These are phyloP conservation scores for Linnemannia hyalina DNA, from an alignment of 192 early-diverging fungal species.

Conservation along the genomic window DNA sequence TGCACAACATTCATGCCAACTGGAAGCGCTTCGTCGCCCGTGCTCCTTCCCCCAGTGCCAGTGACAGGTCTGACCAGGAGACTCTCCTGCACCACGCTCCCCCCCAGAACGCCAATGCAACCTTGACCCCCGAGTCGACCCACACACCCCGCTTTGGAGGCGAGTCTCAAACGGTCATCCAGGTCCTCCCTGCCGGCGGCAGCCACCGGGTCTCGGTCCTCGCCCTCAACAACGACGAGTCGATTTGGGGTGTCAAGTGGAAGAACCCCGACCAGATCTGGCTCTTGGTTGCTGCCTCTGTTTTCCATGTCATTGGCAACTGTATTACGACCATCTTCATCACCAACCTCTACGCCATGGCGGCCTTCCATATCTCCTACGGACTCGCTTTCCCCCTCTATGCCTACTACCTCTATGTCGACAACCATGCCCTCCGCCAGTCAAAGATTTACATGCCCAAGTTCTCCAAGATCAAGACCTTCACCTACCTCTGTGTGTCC, in stretches of 20 bases:
- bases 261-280: conserved; percentile 48
- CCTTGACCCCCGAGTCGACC: conserved; percentile 17
- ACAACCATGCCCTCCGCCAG: conserved; percentile 55
- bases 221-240: conserved; percentile 31
- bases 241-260: conserved; percentile 51
- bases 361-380: conserved; percentile 53
- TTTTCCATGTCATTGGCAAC: conserved; percentile 59
- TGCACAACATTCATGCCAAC: conserved; percentile 21
- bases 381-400: conserved; percentile 43
- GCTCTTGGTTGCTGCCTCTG: conserved; percentile 45
- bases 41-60: conserved; percentile 17
- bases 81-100: neutral
- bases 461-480: conserved; percentile 43
- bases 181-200: conserved; percentile 1
- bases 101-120: conserved; percentile 11
- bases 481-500: conserved; percentile 8
- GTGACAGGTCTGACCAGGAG: conserved; percentile 1
- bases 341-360: conserved; percentile 40
- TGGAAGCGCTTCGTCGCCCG: conserved; percentile 45
- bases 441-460: conserved; percentile 57
- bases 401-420: conserved; percentile 57
- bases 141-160: conserved; percentile 14
- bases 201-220: conserved; percentile 7
- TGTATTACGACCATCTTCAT: conserved; percentile 57
- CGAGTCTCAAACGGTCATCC: conserved; percentile 23